Base-by-base conservation (phyloP, 352 stramenopile species). In the Saprolegnia diclina region DNA sequence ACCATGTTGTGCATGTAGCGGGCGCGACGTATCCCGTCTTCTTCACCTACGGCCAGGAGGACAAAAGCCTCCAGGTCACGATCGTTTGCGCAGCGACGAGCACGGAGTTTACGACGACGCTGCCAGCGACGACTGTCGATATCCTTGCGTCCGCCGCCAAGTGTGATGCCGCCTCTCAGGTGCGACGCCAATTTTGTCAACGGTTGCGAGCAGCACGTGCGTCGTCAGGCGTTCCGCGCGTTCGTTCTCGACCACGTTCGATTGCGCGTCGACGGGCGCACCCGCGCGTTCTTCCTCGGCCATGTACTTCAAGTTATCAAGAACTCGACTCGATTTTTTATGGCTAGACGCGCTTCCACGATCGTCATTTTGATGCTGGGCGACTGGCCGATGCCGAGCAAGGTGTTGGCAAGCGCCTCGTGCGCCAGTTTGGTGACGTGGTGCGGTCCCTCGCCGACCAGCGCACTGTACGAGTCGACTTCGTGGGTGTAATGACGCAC, bases 141-240 rank as follows among this genome's bases (percentile, higher is more conserved):
- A 48, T 63, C 35, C 55, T 63, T 5, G 55, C 55, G 1, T 50
- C 55, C 24, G 55, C 55, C 4, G 55, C 55, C 29, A 63, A 63
- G n/a, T 63, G 55, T 32, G 55, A 48, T 14, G 55, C 45, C 35
- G 5, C 32, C 1, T 63, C 55, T 29, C 29, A 63, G 9, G 55
- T 63, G 38, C 53, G 19, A 29, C 16, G n/a, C 26, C 24, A 7
- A 37, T 29, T 10, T 42, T 14, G 19, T 18, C 16, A 5, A n/a
- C n/a, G n/a, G n/a, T n/a, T n/a, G n/a, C n/a, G n/a, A n/a, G n/a
- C n/a, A n/a, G n/a, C n/a, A n/a, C n/a, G n/a, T n/a, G n/a, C n/a
- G 5, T 5, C 18, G 19, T 1, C 9, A 63, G 55, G 35, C 29
- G 5, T 63, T 63, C n/a, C 42, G 48, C 5, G 55, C 35, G 18